These are phyloP conservation scores for Gilbertella persicaria DNA, from an alignment of 371 early-diverging fungal genomes.

Conservation along the genomic window DNA sequence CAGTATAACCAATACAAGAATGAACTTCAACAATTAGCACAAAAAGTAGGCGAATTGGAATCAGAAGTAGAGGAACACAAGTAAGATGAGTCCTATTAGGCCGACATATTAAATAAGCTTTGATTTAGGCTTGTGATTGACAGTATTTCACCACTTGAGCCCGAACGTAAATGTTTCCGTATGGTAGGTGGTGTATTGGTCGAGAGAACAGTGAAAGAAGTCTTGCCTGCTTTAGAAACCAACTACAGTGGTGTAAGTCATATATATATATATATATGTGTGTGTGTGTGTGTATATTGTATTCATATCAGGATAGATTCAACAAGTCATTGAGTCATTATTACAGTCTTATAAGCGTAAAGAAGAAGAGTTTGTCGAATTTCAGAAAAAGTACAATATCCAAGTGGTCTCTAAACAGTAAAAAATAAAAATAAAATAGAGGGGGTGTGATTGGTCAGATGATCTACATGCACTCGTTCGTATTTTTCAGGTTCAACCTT, in stretches of 20 bases:
- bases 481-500: too few species aligned
- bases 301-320: slow-evolving; percentile 52
- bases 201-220: slow-evolving; percentile 91
- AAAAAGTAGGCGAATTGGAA: slow-evolving; percentile 94
- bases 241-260: slow-evolving; percentile 84
- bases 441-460: too few species aligned
- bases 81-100: slow-evolving; percentile 50
- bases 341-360: slow-evolving; percentile 80
- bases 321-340: slow-evolving; percentile 75
- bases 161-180: slow-evolving; percentile 89
- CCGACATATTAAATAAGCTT: not conserved
- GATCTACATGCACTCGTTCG: too few species aligned
- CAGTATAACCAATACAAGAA: slow-evolving; percentile 83
- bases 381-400: slow-evolving; percentile 82
- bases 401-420: slow-evolving; percentile 63
- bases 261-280: not conserved
- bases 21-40: slow-evolving; percentile 83
- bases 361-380: slow-evolving; percentile 86
- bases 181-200: slow-evolving; percentile 93
- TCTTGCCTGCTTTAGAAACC: slow-evolving; percentile 84
- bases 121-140: slow-evolving; percentile 86
- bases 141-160: slow-evolving; percentile 81
- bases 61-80: slow-evolving; percentile 94
- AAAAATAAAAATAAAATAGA: too few species aligned
- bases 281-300: not conserved